Conservation (phyloP, 352 stramenopile species). For the Aphanomyces astaci region DNA sequence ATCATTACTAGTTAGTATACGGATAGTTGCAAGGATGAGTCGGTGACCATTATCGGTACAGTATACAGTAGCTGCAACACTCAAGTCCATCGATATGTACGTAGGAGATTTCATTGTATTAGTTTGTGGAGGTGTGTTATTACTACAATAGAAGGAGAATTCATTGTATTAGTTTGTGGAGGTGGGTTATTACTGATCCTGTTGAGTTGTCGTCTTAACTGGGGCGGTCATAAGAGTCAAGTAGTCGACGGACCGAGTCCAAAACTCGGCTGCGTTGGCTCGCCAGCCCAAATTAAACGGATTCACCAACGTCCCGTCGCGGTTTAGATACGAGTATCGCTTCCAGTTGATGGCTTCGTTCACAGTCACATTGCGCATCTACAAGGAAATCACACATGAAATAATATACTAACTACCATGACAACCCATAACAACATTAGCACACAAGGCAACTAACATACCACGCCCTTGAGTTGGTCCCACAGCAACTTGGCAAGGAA, state of each 20-base stretch:
- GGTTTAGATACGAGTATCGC: slow-evolving; percentile 57
- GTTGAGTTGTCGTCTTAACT: neutral
- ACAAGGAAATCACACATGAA: neutral
- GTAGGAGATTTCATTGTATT: no score
- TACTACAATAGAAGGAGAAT: no score
- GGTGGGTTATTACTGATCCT: no score
- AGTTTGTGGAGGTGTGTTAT: no score
- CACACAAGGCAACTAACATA: no score
- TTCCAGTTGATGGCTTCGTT: slow-evolving; percentile 82
- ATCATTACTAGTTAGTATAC: no score
- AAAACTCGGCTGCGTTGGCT: slow-evolving; percentile 2
- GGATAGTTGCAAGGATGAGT: no score
- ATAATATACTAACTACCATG: neutral
- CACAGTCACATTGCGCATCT: slow-evolving; percentile 58
- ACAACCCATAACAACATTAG: no score
- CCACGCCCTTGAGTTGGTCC: slow-evolving; percentile 56
- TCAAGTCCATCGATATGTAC: no score
- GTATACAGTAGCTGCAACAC: no score
- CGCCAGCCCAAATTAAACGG: neutral
- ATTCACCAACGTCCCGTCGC: neutral
- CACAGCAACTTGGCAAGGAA: slow-evolving; percentile 53
- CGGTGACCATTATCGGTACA: no score
- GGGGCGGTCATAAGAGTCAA: neutral
- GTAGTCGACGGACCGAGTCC: neutral
- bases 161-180: no score